phyloP scores from a whole-genome alignment of 2,329 filamentous ascomycete genomes.

The Sporothrix brunneoviolacea region DNA sequence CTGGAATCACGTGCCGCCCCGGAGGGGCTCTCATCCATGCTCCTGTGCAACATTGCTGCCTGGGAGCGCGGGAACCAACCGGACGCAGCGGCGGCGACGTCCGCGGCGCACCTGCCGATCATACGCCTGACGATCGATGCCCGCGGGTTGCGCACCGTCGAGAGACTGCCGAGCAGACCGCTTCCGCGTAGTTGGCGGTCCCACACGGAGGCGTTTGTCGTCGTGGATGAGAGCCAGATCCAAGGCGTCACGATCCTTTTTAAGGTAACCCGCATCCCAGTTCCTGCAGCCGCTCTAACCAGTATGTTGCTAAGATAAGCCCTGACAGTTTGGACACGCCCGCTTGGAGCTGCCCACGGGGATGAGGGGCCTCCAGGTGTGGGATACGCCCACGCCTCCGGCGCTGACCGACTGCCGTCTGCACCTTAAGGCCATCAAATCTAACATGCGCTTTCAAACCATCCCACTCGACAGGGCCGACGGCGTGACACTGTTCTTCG shows the following conservation, averaged over 20 bases:
- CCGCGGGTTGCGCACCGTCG: not conserved
- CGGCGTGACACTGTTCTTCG: not conserved
- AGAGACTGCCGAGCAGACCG: not conserved
- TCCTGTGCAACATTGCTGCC: not conserved
- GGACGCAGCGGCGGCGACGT: no score
- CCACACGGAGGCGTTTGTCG: not conserved
- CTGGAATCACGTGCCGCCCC: not conserved
- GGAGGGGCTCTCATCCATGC: not conserved
- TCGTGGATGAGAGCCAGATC: not conserved
- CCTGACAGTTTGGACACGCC: not conserved
- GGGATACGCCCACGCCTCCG: constrained; percentile 8
- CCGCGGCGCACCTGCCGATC: not conserved
- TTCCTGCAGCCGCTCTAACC: no score
- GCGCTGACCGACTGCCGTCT: not conserved
- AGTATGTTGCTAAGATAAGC: not conserved
- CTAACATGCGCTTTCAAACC: not conserved
- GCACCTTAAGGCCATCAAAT: not conserved
- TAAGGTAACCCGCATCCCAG: not conserved
- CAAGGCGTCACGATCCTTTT: not conserved
- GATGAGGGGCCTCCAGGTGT: not conserved
- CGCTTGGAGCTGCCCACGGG: not conserved
- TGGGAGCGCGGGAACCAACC: constrained; percentile 6
- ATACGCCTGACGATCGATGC: not conserved
- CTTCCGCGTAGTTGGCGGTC: not conserved
- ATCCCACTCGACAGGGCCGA: not conserved